These are phyloP conservation scores for Prunus kanzakura DNA, from an alignment of 306 rosid genomes.

Conservation along the genomic window DNA sequence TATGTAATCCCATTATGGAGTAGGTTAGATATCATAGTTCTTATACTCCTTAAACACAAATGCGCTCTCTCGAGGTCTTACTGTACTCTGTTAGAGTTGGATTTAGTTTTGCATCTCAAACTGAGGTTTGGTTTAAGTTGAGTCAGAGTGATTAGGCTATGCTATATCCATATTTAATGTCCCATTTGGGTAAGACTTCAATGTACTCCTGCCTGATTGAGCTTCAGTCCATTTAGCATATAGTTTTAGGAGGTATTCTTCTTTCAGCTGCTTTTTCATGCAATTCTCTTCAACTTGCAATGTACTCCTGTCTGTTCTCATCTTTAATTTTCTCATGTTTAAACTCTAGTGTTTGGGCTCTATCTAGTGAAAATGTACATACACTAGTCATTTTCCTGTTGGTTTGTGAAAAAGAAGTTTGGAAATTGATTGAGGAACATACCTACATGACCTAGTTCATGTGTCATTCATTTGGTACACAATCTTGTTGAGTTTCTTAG, in stretches of 20 bases:
- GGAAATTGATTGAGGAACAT: neutral
- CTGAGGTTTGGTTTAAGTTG: neutral
- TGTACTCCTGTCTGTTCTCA: too few species aligned
- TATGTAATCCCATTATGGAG: neutral
- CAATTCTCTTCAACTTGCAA: neutral
- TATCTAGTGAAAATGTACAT: too few species aligned
- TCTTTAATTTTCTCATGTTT: too few species aligned
- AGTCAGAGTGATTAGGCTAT: neutral
- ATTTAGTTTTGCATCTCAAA: neutral
- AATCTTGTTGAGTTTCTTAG: neutral
- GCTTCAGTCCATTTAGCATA: neutral
- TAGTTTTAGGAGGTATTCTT: neutral
- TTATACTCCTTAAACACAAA: neutral
- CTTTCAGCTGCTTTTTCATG: neutral
- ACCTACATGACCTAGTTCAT: neutral
- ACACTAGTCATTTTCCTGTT: neutral
- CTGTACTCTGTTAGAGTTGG: neutral
- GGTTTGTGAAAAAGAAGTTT: neutral
- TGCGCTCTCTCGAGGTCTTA: neutral
- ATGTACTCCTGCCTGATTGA: neutral
- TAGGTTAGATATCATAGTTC: neutral
- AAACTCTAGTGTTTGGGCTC: too few species aligned
- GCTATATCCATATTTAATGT: neutral
- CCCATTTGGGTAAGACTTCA: neutral
- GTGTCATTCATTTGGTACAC: neutral